A percentile compares a stretch with the other conserved stretches of the same genome.
Conservation (phyloP, 495 filamentous ascomycete species). For the Xylaria castorea region DNA sequence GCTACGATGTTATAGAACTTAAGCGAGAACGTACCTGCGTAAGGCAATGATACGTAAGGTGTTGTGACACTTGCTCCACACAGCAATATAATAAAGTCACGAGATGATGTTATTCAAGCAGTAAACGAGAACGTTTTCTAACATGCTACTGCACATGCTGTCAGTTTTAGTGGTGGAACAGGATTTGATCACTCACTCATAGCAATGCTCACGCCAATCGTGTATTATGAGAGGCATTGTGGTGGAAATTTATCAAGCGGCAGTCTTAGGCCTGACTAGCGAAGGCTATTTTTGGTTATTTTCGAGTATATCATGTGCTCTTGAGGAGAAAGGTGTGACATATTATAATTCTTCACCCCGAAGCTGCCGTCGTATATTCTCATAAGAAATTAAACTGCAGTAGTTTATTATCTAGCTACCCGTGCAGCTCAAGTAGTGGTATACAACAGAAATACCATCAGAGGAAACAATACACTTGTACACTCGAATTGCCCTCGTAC, state of each 20-base stretch:
- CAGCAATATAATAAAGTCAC: background rate
- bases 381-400: background rate
- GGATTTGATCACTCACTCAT: background rate
- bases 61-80: background rate
- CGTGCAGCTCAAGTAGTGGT: background rate
- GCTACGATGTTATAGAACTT: background rate
- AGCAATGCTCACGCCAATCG: background rate
- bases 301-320: background rate
- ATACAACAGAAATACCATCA: background rate
- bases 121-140: background rate
- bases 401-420: background rate
- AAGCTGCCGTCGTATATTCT: background rate
- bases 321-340: background rate
- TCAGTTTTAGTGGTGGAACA: background rate
- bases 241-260: background rate
- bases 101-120: background rate
- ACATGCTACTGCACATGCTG: background rate
- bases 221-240: background rate
- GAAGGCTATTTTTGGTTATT: background rate
- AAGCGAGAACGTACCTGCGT: conserved; percentile 6
- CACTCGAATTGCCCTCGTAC: background rate
- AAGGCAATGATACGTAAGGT: conserved; percentile 1
- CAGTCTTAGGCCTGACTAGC: background rate
- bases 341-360: background rate
- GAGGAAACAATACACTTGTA: background rate